phyloP scores from a whole-genome alignment of 148 eudicot genomes.

The Oxyria digyna region DNA sequence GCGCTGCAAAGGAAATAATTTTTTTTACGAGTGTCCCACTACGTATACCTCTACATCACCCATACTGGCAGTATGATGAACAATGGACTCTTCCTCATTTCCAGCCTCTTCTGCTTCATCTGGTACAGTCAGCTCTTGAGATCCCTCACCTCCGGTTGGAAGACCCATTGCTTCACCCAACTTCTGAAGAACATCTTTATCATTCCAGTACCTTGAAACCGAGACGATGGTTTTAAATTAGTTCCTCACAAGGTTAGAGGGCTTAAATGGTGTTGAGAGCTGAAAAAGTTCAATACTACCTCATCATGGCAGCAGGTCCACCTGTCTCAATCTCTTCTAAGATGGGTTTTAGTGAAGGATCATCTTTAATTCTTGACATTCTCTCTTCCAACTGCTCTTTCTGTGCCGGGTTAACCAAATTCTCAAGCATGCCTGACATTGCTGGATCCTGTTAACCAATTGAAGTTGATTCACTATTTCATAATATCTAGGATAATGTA shows the following conservation, averaged over 20 bases:
- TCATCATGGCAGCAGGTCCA: slow-evolving; percentile 99
- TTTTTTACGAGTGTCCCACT: not conserved
- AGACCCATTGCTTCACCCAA: slow-evolving; percentile 97
- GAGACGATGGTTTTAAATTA: not conserved
- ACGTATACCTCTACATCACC: slow-evolving; percentile 78
- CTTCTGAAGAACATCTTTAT: slow-evolving; percentile 78
- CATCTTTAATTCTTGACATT: slow-evolving; percentile 79
- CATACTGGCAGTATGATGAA: slow-evolving; percentile 88
- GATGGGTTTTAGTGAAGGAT: slow-evolving; percentile 88
- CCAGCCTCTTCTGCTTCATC: slow-evolving; percentile 67
- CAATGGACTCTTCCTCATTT: slow-evolving; percentile 86
- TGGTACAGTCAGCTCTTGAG: slow-evolving; percentile 38
- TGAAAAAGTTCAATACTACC: slow-evolving; percentile 22
- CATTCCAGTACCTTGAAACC: slow-evolving; percentile 79
- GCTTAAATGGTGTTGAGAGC: not conserved
- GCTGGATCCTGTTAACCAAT: slow-evolving; percentile 68
- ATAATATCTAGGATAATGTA: not conserved
- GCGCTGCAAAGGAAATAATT: not conserved
- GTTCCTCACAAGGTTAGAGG: not conserved
- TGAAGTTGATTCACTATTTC: not conserved
- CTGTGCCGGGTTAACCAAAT: slow-evolving; percentile 64
- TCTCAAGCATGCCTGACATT: slow-evolving; percentile 91
- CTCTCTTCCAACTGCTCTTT: slow-evolving; percentile 77
- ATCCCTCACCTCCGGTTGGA: slow-evolving; percentile 54
- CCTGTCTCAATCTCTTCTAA: slow-evolving; percentile 90